phyloP scores from a whole-genome alignment of 495 filamentous ascomycete genomes.

The Immersiella caudata region DNA sequence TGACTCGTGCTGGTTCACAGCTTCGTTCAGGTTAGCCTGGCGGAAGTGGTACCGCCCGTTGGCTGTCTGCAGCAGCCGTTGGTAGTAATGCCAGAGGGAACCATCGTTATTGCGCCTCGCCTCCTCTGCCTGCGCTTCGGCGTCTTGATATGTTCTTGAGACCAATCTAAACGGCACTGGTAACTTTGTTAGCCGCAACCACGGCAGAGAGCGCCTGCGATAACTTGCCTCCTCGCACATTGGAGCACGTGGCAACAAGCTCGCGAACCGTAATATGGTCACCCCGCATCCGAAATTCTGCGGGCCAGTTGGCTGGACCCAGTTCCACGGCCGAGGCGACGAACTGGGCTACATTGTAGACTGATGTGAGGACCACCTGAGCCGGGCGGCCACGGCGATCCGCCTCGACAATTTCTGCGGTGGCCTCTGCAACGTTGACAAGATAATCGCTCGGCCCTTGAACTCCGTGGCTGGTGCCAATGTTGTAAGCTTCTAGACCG shows the following conservation, averaged over 20 bases:
- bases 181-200: slow-evolving; percentile 19
- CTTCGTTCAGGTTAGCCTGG: slow-evolving; percentile 47
- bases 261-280: slow-evolving; percentile 59
- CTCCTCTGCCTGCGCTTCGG: slow-evolving; percentile 45
- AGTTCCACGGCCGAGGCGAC: slow-evolving; percentile 64
- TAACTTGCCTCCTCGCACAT: slow-evolving; percentile 44
- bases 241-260: slow-evolving; percentile 49
- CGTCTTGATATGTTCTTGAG: slow-evolving; percentile 44
- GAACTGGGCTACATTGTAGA: slow-evolving; percentile 66
- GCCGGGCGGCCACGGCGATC: slow-evolving; percentile 52
- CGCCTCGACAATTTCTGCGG: slow-evolving; percentile 60
- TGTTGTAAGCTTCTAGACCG: slow-evolving; percentile 57
- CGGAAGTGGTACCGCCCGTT: slow-evolving; percentile 54
- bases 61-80: slow-evolving; percentile 53
- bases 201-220: neutral
- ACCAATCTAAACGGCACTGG: slow-evolving; percentile 46
- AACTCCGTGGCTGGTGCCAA: slow-evolving; percentile 53
- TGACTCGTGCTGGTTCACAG: slow-evolving; percentile 42
- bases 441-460: slow-evolving; percentile 64
- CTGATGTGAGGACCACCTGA: slow-evolving; percentile 66
- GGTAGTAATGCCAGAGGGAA: slow-evolving; percentile 43
- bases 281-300: slow-evolving; percentile 66
- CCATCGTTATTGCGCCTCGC: slow-evolving; percentile 42
- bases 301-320: slow-evolving; percentile 63
- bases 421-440: slow-evolving; percentile 59